Conservation (phyloP, 768 basidiomycete species). For the Hemileccinum impolitum region DNA sequence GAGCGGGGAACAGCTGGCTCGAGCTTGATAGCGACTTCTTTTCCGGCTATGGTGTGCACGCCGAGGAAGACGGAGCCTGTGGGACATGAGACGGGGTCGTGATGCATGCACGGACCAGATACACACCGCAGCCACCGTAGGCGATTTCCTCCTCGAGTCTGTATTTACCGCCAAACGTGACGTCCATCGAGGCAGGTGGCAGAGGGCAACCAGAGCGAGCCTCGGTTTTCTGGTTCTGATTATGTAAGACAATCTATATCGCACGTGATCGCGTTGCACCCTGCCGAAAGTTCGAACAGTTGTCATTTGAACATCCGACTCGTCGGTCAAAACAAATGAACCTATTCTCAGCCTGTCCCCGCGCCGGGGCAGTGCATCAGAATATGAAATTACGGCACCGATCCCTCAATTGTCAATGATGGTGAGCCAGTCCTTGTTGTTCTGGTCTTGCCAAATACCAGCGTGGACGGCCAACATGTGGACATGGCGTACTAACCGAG, state of each 20-base stretch:
- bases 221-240: conserved; percentile 14
- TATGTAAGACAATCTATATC: conserved; percentile 19
- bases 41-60: conserved; percentile 76
- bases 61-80: conserved; percentile 75
- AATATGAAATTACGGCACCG: too few relatives aligned
- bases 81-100: conserved; percentile 9
- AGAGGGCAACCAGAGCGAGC: conserved; percentile 11
- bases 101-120: conserved; percentile 44
- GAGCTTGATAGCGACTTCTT: conserved; percentile 81
- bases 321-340: too few relatives aligned
- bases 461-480: too few relatives aligned
- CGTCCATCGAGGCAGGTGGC: conserved; percentile 27
- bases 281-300: conserved; percentile 1
- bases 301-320: too few relatives aligned
- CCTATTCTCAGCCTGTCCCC: too few relatives aligned
- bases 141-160: conserved; percentile 77
- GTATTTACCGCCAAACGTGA: conserved; percentile 72
- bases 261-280: conserved; percentile 34
- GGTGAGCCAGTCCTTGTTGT: too few relatives aligned
- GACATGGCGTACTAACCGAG: too few relatives aligned
- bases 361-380: too few relatives aligned
- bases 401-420: too few relatives aligned
- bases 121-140: conserved; percentile 71
- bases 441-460: too few relatives aligned
- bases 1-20: conserved; percentile 55